Evolutionary conservation across 2,329 filamentous ascomycete species (phyloP).

Genomic region (Stemphylium beticola): DNA sequence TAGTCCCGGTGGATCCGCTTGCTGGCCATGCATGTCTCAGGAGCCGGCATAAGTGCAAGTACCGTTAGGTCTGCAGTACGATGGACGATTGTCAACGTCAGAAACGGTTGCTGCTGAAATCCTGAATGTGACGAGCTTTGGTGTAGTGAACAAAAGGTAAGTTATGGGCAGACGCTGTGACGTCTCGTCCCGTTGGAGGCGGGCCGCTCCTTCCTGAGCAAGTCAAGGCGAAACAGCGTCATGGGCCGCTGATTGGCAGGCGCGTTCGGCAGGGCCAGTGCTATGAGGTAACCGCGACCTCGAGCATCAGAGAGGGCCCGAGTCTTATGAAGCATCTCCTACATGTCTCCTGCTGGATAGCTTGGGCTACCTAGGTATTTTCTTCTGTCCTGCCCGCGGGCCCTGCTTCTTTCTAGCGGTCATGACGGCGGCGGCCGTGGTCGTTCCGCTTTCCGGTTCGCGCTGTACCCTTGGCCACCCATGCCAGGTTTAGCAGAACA

Average conservation of each 20-base stretch:
- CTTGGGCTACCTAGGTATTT: not conserved
- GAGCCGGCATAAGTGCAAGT: slow-evolving; percentile 11
- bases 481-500: slow-evolving; percentile 22
- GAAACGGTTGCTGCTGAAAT: not conserved
- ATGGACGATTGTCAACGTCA: not conserved
- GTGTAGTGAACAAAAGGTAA: not conserved
- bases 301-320: slow-evolving; percentile 8
- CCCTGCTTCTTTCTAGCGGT: slow-evolving; percentile 13
- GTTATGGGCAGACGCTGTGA: slow-evolving; percentile 4
- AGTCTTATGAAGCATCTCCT: not conserved
- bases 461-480: slow-evolving; percentile 21
- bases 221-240: not conserved
- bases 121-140: not conserved
- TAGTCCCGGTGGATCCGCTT: not conserved
- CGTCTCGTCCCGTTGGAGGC: slow-evolving; percentile 11
- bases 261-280: slow-evolving; percentile 10
- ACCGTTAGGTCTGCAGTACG: not conserved
- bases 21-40: slow-evolving; percentile 12
- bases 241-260: slow-evolving; percentile 20
- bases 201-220: slow-evolving; percentile 18
- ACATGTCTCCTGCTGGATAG: not conserved
- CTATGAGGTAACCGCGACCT: slow-evolving; percentile 16
- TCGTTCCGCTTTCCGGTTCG: slow-evolving; percentile 11
- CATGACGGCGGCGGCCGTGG: slow-evolving; percentile 11
- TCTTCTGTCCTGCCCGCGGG: not conserved